Evolutionary conservation across 805 yeast genomes (phyloP).

Genomic region (Cyberlindnera mississippiensis): DNA sequence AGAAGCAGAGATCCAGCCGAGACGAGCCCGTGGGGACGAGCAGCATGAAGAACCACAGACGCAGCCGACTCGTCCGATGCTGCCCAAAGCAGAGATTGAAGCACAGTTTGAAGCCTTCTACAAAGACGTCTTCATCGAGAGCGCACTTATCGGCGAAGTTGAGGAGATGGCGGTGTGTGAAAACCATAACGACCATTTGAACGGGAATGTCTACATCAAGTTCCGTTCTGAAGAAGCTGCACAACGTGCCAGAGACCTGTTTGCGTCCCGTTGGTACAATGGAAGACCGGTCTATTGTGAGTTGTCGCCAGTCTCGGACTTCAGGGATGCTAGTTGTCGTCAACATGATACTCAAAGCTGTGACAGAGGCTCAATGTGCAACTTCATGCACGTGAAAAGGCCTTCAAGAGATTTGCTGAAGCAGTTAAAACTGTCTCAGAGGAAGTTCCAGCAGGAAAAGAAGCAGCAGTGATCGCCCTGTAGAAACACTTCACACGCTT

Average conservation of each 20-base stretch:
- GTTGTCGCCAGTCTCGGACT: slow-evolving; percentile 66
- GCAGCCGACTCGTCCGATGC: slow-evolving; percentile 14
- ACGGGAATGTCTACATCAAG: slow-evolving; percentile 79
- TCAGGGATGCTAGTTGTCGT: slow-evolving; percentile 71
- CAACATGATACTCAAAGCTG: slow-evolving; percentile 63
- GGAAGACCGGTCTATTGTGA: slow-evolving; percentile 77
- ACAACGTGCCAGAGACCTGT: slow-evolving; percentile 48
- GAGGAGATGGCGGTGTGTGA: slow-evolving; percentile 72
- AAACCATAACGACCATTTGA: slow-evolving; percentile 75
- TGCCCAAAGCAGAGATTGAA: slow-evolving; percentile 36
- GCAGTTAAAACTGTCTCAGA: slow-evolving; percentile 41
- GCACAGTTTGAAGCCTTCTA: slow-evolving; percentile 56
- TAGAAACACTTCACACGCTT: too few relatives aligned
- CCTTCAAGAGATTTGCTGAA: slow-evolving; percentile 44
- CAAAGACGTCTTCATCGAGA: slow-evolving; percentile 67
- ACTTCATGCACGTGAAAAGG: slow-evolving; percentile 73
- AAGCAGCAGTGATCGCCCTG: too few relatives aligned
- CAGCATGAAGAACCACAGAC: slow-evolving; percentile 56
- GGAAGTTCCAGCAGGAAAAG: slow-evolving; percentile 21
- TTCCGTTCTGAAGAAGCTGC: slow-evolving; percentile 58
- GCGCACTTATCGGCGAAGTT: slow-evolving; percentile 47
- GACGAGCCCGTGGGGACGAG: slow-evolving; percentile 24
- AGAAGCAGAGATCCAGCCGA: slow-evolving; percentile 27
- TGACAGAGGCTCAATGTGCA: slow-evolving; percentile 78
- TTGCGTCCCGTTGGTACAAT: slow-evolving; percentile 81